Evolutionary conservation across 108 stramenopile species (phyloP).

Genomic region (Nitzschia sp.): DNA sequence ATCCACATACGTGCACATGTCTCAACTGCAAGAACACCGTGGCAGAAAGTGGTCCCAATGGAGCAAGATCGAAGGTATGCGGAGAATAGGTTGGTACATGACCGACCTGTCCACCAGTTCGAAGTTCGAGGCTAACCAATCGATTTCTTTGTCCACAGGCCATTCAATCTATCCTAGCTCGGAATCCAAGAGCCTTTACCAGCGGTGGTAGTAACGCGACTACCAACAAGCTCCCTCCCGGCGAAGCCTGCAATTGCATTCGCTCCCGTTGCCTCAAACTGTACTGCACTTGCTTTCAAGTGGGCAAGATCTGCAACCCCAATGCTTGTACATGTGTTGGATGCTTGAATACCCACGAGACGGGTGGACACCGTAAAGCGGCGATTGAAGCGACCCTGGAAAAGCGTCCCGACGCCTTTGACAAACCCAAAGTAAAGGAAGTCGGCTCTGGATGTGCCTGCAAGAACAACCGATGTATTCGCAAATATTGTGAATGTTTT

Average conservation of each 20-base stretch:
- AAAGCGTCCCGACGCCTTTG: slow-evolving; percentile 60
- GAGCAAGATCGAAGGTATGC: slow-evolving; percentile 47
- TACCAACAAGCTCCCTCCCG: slow-evolving; percentile 28
- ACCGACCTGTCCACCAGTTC: too few species aligned
- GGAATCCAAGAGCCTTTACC: slow-evolving; percentile 59
- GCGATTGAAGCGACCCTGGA: slow-evolving; percentile 48
- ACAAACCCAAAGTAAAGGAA: slow-evolving; percentile 36
- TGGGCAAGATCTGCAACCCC: slow-evolving; percentile 57
- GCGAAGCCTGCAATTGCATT: slow-evolving; percentile 85
- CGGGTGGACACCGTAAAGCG: slow-evolving; percentile 30
- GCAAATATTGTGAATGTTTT: slow-evolving; percentile 92
- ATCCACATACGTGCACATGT: slow-evolving; percentile 42
- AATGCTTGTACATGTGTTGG: slow-evolving; percentile 50
- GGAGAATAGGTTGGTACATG: too few species aligned
- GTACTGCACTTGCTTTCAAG: slow-evolving; percentile 92
- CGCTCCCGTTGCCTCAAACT: slow-evolving; percentile 86
- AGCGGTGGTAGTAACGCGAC: slow-evolving; percentile 35
- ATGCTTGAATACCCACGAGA: slow-evolving; percentile 44
- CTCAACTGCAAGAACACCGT: slow-evolving; percentile 59
- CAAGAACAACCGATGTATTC: slow-evolving; percentile 74
- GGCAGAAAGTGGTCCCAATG: slow-evolving; percentile 40
- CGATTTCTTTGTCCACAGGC: slow-evolving; percentile 37
- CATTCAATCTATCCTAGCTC: slow-evolving; percentile 52
- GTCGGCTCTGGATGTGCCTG: slow-evolving; percentile 85
- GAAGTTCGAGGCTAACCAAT: too few species aligned